Evolutionary conservation across 345 rosid species (phyloP).

Genomic region (Populus ilicifolia): DNA sequence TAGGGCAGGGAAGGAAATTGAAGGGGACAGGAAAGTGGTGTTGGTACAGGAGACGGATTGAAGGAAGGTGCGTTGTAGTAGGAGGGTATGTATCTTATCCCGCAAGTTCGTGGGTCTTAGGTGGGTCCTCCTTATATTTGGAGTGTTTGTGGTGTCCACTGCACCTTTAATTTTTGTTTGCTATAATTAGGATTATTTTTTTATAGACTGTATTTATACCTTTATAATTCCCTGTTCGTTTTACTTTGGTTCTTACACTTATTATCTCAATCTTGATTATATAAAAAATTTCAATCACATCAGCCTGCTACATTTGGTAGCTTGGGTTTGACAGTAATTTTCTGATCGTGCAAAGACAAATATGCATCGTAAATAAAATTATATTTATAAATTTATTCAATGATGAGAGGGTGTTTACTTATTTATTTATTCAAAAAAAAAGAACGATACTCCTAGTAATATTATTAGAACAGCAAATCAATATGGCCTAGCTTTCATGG

Average conservation of each 20-base stretch:
- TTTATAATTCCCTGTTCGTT: not conserved
- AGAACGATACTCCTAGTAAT: not conserved
- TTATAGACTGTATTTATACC: not conserved
- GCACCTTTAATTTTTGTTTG: not conserved
- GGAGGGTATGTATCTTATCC: conserved; percentile 1
- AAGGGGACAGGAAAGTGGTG: not conserved
- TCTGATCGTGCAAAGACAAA: no score
- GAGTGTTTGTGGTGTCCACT: not conserved
- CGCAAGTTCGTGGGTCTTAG: not conserved
- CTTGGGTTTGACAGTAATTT: not conserved
- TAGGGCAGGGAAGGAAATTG: not conserved
- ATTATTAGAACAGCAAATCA: no score
- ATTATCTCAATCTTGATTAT: not conserved
- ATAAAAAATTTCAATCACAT: not conserved
- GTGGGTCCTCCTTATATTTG: conserved; percentile 2
- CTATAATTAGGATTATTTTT: not conserved
- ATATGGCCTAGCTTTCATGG: no score
- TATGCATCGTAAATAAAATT: not conserved
- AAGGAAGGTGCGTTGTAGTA: conserved; percentile 5
- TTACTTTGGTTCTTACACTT: not conserved
- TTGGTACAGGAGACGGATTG: not conserved
- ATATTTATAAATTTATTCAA: not conserved
- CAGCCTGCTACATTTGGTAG: not conserved
- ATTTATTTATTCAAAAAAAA: not conserved
- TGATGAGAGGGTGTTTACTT: not conserved